These are phyloP conservation scores for Nectriaceae sp. DNA, from an alignment of 2,329 filamentous ascomycete species.

Conservation along the genomic window DNA sequence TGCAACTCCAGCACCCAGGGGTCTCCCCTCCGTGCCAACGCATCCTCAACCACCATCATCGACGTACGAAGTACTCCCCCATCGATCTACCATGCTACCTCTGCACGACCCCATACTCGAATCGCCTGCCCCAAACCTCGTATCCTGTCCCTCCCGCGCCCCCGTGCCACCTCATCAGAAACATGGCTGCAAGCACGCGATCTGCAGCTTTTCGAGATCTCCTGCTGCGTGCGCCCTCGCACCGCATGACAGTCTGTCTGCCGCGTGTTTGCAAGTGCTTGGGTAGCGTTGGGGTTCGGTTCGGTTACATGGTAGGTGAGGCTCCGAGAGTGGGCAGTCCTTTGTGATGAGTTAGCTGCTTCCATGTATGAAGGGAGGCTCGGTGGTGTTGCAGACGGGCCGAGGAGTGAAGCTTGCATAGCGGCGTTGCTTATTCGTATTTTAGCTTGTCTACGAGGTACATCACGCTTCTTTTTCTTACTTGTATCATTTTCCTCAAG, in stretches of 20 bases:
- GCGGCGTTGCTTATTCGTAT: background rate
- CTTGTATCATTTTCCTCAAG: no score
- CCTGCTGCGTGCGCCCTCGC: conserved; percentile 17
- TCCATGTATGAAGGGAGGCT: background rate
- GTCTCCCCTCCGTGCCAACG: no score
- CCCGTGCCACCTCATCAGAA: conserved; percentile 32
- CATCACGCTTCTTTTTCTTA: no score
- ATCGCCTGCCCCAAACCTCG: conserved; percentile 11
- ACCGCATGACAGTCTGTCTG: conserved; percentile 9
- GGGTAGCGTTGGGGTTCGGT: conserved; percentile 5
- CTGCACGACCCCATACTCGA: no score
- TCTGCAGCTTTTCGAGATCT: conserved; percentile 30
- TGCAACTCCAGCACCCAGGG: no score
- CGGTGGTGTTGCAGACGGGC: background rate
- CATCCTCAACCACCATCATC: no score
- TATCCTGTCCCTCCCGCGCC: conserved; percentile 4
- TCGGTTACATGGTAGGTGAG: background rate
- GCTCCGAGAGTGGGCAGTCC: no score
- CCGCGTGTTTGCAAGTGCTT: conserved; percentile 29
- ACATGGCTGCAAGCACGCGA: conserved; percentile 33
- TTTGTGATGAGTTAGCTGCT: background rate
- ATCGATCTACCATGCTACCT: conserved; percentile 7
- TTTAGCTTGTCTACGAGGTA: no score
- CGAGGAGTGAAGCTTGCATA: background rate
- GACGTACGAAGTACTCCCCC: no score